A percentile compares a stretch with the other conserved stretches of the same genome.
These are phyloP conservation scores for Trichoderma breve DNA, from an alignment of 2,329 filamentous ascomycete species.

Conservation along the genomic window DNA sequence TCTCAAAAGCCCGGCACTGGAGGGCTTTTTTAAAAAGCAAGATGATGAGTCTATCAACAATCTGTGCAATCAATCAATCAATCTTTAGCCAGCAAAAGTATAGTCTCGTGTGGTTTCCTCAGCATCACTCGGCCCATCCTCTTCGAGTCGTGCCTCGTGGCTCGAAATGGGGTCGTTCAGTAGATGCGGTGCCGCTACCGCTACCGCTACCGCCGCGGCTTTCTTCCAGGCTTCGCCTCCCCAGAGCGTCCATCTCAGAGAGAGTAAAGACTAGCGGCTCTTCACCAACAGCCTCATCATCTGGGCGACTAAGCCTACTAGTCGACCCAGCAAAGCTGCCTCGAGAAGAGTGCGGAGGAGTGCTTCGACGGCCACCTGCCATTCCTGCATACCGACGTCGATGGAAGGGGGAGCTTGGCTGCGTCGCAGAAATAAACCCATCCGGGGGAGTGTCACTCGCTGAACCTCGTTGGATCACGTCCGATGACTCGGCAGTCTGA, in stretches of 20 bases:
- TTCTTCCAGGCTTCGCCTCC: slow-evolving; percentile 59
- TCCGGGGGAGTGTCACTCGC: slow-evolving; percentile 49
- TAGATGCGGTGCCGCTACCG: slow-evolving; percentile 40
- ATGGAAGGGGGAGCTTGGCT: slow-evolving; percentile 46
- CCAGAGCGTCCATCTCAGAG: slow-evolving; percentile 64
- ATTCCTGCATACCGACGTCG: slow-evolving; percentile 48
- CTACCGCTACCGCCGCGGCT: slow-evolving; percentile 39
- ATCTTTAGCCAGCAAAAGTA: not conserved
- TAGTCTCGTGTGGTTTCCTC: not conserved
- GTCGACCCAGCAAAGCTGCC: slow-evolving; percentile 46
- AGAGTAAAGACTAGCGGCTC: slow-evolving; percentile 71
- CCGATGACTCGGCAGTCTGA: slow-evolving; percentile 38
- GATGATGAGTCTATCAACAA: slow-evolving; percentile 6
- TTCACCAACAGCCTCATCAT: slow-evolving; percentile 57
- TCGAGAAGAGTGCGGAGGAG: slow-evolving; percentile 45
- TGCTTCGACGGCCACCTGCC: slow-evolving; percentile 39
- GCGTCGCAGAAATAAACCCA: slow-evolving; percentile 40
- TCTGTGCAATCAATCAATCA: slow-evolving; percentile 9
- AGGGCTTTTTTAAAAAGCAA: not conserved
- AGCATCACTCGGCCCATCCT: slow-evolving; percentile 33
- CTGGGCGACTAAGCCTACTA: slow-evolving; percentile 40
- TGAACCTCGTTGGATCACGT: slow-evolving; percentile 41
- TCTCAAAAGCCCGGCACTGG: not conserved
- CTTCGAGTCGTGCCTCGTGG: slow-evolving; percentile 36
- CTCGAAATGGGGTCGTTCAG: slow-evolving; percentile 42